Conservation (phyloP, 371 early-diverging fungal species). For the Modicella reniformis region DNA sequence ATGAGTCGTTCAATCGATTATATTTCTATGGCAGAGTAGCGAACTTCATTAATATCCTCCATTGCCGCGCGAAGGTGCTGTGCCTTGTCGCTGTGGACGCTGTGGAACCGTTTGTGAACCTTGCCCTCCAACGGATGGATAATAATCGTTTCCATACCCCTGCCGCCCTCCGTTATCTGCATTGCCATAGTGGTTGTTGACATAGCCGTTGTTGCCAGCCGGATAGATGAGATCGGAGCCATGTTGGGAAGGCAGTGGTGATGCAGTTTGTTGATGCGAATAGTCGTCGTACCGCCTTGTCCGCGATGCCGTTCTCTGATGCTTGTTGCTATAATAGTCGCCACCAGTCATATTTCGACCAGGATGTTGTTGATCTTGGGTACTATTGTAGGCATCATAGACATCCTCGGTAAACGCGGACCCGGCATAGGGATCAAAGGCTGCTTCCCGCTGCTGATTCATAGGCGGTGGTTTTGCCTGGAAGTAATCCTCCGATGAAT, state of each 20-base stretch:
- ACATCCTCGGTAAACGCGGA: constrained; percentile 25
- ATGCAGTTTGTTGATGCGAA: constrained; percentile 20
- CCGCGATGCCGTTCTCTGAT: not conserved
- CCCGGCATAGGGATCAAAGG: constrained; percentile 38
- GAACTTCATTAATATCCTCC: constrained; percentile 7
- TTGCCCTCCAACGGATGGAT: constrained; percentile 6
- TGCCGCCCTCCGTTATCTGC: constrained; percentile 7
- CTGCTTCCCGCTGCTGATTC: not conserved
- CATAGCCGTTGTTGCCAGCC: constrained; percentile 29
- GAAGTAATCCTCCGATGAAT: constrained; percentile 31
- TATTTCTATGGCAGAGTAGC: not conserved
- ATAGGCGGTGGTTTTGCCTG: constrained; percentile 19
- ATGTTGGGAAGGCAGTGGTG: constrained; percentile 42
- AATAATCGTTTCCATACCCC: constrained; percentile 17
- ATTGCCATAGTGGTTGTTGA: constrained; percentile 17
- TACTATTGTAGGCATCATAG: constrained; percentile 22
- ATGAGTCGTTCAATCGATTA: too few relatives aligned
- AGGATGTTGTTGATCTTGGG: constrained; percentile 25
- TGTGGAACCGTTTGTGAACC: constrained; percentile 8
- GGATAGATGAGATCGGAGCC: constrained; percentile 45
- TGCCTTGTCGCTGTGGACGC: constrained; percentile 31
- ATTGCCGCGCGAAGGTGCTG: constrained; percentile 3
- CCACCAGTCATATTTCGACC: constrained; percentile 8
- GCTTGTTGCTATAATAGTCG: constrained; percentile 16
- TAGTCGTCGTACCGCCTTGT: constrained; percentile 27